A percentile compares a stretch with the other conserved stretches of the same genome.
Evolutionary conservation across 176 grass and related monocot genomes (phyloP).

Genomic region (Thinopyrum elongatum): DNA sequence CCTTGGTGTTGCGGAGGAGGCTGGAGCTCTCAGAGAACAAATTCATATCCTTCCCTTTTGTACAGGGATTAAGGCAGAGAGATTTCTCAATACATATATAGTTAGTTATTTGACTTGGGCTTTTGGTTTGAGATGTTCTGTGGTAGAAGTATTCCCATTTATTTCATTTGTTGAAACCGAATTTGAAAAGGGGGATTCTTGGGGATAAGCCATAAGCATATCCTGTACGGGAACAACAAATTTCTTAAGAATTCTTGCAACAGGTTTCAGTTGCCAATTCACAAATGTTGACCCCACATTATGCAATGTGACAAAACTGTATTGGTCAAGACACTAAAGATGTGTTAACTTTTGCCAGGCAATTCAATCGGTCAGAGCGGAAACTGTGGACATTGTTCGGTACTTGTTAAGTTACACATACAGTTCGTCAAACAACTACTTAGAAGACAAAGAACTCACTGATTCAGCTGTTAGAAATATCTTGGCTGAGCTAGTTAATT

Average conservation of each 20-base stretch:
- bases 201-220: conserved; percentile 8
- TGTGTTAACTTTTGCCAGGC: conserved; percentile 34
- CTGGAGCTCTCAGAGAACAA: neutral
- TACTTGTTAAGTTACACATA: conserved; percentile 81
- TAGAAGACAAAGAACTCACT: conserved; percentile 49
- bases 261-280: neutral
- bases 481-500: conserved; percentile 62
- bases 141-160: neutral
- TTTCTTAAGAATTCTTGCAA: neutral
- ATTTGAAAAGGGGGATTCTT: neutral
- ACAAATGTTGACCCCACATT: neutral
- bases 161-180: neutral
- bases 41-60: neutral
- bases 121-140: neutral
- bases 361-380: conserved; percentile 46
- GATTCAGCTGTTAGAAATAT: conserved; percentile 66
- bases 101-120: neutral
- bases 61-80: neutral
- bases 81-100: neutral
- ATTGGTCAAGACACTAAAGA: conserved; percentile 14
- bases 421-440: conserved; percentile 29
- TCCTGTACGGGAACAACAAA: neutral
- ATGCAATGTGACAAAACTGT: conserved; percentile 7
- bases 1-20: neutral
- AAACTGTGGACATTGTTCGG: conserved; percentile 77